Conservation (phyloP, 345 rosid genomes). For the Gossypium rotundifolium region DNA sequence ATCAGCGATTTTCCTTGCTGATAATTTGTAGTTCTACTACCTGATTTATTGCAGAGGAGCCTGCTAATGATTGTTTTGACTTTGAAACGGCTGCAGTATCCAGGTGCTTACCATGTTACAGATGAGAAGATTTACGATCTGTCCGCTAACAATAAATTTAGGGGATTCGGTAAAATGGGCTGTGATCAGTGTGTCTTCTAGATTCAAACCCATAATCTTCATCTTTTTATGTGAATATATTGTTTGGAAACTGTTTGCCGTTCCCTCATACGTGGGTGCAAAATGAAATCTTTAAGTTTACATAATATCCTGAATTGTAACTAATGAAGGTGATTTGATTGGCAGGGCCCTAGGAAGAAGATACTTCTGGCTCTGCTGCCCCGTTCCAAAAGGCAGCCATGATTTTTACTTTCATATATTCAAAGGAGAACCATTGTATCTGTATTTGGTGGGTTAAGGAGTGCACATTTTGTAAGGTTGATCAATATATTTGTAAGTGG, state of each 20-base stretch:
- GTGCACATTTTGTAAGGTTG: neutral
- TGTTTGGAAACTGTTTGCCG: no score
- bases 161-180: no score
- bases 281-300: no score
- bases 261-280: no score
- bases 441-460: neutral
- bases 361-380: constrained; percentile 66
- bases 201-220: no score
- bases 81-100: no score
- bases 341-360: constrained; percentile 95
- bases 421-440: neutral
- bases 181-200: no score
- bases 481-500: neutral
- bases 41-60: neutral
- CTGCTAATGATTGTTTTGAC: neutral
- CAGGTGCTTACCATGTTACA: no score
- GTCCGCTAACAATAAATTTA: no score
- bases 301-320: neutral
- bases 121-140: no score
- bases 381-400: constrained; percentile 44
- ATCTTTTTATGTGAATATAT: no score
- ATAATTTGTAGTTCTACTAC: neutral
- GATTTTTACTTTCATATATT: neutral
- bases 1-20: neutral
- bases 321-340: constrained; percentile 17